Evolutionary conservation across 164 flowering plant genomes (phyloP), one percentile per base, ranked within the genome.

Genomic region (Santalum album): DNA sequence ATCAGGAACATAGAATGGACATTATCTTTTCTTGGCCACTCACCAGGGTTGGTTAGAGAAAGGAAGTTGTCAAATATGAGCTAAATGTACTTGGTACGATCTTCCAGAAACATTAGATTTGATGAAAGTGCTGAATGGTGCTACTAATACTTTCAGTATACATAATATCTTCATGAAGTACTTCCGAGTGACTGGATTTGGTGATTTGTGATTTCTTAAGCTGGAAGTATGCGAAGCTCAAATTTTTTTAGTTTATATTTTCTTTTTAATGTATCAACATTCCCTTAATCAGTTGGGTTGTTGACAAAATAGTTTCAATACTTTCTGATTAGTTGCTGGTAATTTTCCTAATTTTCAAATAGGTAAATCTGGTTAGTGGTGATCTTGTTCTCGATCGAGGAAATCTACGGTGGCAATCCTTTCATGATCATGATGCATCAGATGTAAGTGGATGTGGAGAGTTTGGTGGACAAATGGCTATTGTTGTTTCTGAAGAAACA

Each of bases 401-500:
- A 21, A 50, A 26, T 26, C 34, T 18, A 12, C 22, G 15, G 21
- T 50, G 53, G 53, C 26, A 35, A 35, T 50, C 53, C 16, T 50
- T 50, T 29, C 22, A 50, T 26, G 53, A 50, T 29, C 5, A 3
- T 25, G 14, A 50, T 50, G 7, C 34, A 25, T 50, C 53, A 25
- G 18, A 50, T 26, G 12, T 50, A 2, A 50, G 36, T 26, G 35
- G 19, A 25, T 50, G 53, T 50, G 35, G 53, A 16, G 53, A 18
- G 12, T 26, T 50, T 16, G 12, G 12, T 5, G 53, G 53, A 19
- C 53, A 34, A 10, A 50, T 50, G 53, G 53, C 53, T 9, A 25
- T 50, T 26, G 16, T 50, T 26, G 53, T 50, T 3, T 50, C 53
- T 50, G 53, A 50, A 23, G 53, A 50, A 50, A 50, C 53, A 17